Evolutionary conservation across 495 filamentous ascomycete species (phyloP).

Genomic region (Cercophora newfieldiana): DNA sequence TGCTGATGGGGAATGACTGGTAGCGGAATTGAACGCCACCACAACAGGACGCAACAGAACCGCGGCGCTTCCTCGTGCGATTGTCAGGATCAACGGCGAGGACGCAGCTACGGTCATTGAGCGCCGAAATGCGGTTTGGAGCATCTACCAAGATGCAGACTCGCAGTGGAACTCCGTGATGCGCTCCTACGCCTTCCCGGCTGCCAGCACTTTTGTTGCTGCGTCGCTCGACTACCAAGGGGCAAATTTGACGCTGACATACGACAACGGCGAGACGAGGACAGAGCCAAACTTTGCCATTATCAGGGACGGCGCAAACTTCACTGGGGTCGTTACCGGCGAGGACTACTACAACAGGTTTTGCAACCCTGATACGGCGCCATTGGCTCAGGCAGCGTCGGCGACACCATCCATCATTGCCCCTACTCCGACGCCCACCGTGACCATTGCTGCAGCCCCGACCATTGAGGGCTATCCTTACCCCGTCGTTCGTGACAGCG

Average conservation of each 20-base stretch:
- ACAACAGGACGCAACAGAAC: constrained; percentile 5
- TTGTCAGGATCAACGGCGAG: constrained; percentile 36
- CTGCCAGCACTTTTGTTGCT: constrained; percentile 18
- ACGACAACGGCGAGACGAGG: constrained; percentile 25
- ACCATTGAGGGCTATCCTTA: constrained; percentile 26
- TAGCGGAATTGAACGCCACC: constrained; percentile 10
- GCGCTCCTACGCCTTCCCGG: constrained; percentile 17
- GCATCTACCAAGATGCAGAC: constrained; percentile 34
- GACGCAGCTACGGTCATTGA: constrained; percentile 29
- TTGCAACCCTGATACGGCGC: constrained; percentile 27
- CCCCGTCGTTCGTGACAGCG: constrained; percentile 25
- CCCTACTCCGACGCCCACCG: constrained; percentile 3
- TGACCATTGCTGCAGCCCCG: constrained; percentile 5
- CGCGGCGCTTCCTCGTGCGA: constrained; percentile 13
- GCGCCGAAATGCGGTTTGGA: constrained; percentile 23
- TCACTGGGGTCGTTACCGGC: constrained; percentile 24
- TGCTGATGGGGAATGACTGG: neutral
- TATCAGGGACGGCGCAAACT: constrained; percentile 21
- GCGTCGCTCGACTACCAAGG: constrained; percentile 20
- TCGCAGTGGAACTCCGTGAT: constrained; percentile 36
- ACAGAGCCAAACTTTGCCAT: constrained; percentile 26
- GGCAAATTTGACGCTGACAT: constrained; percentile 27
- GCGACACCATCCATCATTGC: neutral
- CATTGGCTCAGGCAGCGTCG: constrained; percentile 1
- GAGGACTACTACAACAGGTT: constrained; percentile 32